phyloP scores from a whole-genome alignment of 1,284 basidiomycete species.

The Sporisorium graminicola region DNA sequence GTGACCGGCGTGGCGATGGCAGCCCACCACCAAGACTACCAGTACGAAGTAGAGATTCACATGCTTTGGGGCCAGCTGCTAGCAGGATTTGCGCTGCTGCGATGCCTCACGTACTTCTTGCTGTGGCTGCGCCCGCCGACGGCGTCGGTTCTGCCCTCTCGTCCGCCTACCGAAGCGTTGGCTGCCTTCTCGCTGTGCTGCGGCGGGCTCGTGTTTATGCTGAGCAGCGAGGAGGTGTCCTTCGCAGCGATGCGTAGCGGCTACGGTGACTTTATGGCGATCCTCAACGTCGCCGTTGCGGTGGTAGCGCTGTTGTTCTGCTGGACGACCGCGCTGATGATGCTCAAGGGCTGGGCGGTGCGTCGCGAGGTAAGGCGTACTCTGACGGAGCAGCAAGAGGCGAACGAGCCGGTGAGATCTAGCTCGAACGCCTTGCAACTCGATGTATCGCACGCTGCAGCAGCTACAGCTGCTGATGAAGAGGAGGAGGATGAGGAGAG shows the following conservation, averaged over 20 bases:
- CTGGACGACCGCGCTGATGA: slow-evolving; percentile 58
- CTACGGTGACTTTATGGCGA: slow-evolving; percentile 79
- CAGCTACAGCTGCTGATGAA: too few relatives aligned
- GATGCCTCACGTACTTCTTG: slow-evolving; percentile 92
- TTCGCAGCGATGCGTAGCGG: slow-evolving; percentile 91
- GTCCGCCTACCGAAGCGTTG: slow-evolving; percentile 92
- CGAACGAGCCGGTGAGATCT: background rate
- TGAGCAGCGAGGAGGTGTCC: slow-evolving; percentile 89
- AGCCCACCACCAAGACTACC: slow-evolving; percentile 90
- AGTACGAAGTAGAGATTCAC: slow-evolving; percentile 86
- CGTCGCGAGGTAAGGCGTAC: slow-evolving; percentile 37
- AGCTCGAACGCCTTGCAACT: slow-evolving; percentile 17
- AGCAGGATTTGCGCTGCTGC: slow-evolving; percentile 80
- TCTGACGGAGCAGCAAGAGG: slow-evolving; percentile 1
- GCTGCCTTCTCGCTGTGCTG: slow-evolving; percentile 87
- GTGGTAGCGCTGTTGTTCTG: slow-evolving; percentile 61
- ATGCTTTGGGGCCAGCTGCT: slow-evolving; percentile 91
- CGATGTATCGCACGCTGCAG: background rate
- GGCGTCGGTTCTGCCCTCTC: slow-evolving; percentile 79
- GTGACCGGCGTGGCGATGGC: slow-evolving; percentile 95
- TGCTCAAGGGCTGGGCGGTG: slow-evolving; percentile 65
- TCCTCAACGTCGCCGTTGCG: slow-evolving; percentile 64
- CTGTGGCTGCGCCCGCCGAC: slow-evolving; percentile 80
- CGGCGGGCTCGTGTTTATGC: slow-evolving; percentile 91
- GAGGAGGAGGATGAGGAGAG: slow-evolving; percentile 7